Base-by-base conservation (phyloP, 352 stramenopile genomes). In the Globisporangium spiculum region DNA sequence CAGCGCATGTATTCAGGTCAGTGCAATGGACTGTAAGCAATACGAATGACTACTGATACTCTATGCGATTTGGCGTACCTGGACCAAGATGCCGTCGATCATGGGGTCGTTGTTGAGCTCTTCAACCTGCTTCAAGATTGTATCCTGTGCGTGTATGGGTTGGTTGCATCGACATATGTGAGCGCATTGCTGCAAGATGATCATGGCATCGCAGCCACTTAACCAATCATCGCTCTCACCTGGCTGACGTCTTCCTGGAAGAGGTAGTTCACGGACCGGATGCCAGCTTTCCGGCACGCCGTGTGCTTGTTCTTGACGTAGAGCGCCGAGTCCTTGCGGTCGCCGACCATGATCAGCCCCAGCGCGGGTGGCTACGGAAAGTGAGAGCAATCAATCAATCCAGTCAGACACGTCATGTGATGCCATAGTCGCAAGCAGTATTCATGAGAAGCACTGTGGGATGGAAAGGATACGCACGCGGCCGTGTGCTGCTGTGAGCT, bases 251-350 rank as follows among this genome's bases (percentile, higher is more conserved):
- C 58, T 38, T 91, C 82, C 0, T 91, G 68, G 27, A 97, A 91
- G 14, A 96, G 69, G 58, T 90, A 90, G 67, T 98, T 92, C 68
- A 98, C 91, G 3, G 89, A 97, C 1, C 77, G 72, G 68, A 99
- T 98, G 48, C 97, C 97, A 3, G 94, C 85, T 75, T 98, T 92
- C 44, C 84, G 84, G 62, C 96, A 99, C 22, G 97, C 98, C 60
- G 96, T 94, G 72, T 98, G 96, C 81, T 99, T 99, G 80, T 98
- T 99, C 54, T 96, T 90, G 41, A 99, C 98, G 75, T 99, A 99
- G 27, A 98, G 93, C 22, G 88, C 86, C 59, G 96, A 99, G 76
- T 99, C 98, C 63, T 91, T 94, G 57, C 97, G 89, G 66, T 97
- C 82, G 57, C 98, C 98, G 5, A 99, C 97, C 78, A 99, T 96